Evolutionary conservation across 164 flowering plant species (phyloP).

Genomic region (Amborella trichopoda): DNA sequence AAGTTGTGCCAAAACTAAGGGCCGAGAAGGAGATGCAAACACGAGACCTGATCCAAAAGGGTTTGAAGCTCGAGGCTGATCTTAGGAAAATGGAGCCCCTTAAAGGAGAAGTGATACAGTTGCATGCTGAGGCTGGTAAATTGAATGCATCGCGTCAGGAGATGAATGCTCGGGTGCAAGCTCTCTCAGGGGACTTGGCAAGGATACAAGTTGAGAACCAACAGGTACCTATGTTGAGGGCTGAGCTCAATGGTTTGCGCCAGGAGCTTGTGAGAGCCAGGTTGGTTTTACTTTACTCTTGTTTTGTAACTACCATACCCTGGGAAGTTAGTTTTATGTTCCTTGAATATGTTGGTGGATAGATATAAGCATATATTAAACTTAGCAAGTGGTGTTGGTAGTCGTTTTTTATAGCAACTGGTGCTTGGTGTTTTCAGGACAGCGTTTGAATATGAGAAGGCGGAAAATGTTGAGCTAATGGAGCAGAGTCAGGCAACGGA

Average conservation of each 20-base stretch:
- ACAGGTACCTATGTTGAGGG: conserved; percentile 50
- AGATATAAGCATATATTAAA: not conserved
- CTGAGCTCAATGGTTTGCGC: conserved; percentile 68
- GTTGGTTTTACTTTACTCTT: conserved; percentile 22
- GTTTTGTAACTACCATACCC: not conserved
- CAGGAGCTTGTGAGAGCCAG: conserved; percentile 84
- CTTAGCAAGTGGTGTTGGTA: not conserved
- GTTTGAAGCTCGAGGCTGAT: conserved; percentile 78
- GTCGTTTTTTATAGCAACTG: not conserved
- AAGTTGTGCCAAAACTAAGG: conserved; percentile 46
- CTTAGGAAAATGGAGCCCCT: conserved; percentile 72
- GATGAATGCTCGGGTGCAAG: conserved; percentile 47
- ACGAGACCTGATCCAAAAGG: conserved; percentile 75
- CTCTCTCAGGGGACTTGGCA: conserved; percentile 44
- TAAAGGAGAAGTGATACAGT: conserved; percentile 50
- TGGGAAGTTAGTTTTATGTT: not conserved
- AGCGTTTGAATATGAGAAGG: conserved; percentile 85
- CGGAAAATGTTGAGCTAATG: conserved; percentile 61
- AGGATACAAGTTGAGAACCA: conserved; percentile 62
- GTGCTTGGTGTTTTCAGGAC: conserved; percentile 21
- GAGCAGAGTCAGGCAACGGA: conserved; percentile 88
- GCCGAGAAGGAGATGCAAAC: conserved; percentile 62
- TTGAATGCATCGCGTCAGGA: conserved; percentile 49
- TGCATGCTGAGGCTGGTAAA: conserved; percentile 65
- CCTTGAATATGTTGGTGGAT: not conserved